These are phyloP conservation scores for Fomitiporia mediterranea DNA, from an alignment of 1,284 basidiomycete genomes.

Conservation along the genomic window DNA sequence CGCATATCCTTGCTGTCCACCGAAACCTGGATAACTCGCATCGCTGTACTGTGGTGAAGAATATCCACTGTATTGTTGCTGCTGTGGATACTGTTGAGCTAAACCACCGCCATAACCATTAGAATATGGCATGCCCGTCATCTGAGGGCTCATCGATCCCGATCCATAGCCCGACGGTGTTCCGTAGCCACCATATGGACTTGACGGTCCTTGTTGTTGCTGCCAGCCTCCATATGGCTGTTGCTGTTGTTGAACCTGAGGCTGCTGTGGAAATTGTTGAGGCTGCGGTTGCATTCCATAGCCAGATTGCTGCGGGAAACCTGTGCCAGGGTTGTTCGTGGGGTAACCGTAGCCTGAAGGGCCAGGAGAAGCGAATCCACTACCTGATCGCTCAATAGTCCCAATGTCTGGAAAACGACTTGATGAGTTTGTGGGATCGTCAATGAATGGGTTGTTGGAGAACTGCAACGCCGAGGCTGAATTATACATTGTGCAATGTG, in stretches of 20 bases:
- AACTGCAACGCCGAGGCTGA: conserved; percentile 4
- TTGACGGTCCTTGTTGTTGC: conserved; percentile 21
- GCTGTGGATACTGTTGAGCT: conserved; percentile 24
- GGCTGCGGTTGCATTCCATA: conserved; percentile 22
- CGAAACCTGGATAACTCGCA: conserved; percentile 19
- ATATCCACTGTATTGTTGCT: conserved; percentile 26
- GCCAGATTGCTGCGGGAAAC: conserved; percentile 29
- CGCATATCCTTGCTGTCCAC: conserved; percentile 11
- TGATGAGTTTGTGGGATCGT: conserved; percentile 40
- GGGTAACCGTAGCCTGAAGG: conserved; percentile 17
- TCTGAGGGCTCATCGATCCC: conserved; percentile 34
- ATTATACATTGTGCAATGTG: conserved; percentile 15
- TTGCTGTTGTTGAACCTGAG: conserved; percentile 16
- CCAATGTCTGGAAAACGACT: conserved; percentile 50
- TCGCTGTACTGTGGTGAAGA: conserved; percentile 16
- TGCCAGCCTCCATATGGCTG: conserved; percentile 12
- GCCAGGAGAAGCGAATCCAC: conserved; percentile 13
- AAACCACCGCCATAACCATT: conserved; percentile 30
- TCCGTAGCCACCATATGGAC: conserved; percentile 33
- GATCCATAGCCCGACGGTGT: conserved; percentile 26
- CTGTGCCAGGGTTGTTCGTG: conserved; percentile 20
- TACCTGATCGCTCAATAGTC: conserved; percentile 12
- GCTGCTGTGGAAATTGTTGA: conserved; percentile 20
- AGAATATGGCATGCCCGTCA: conserved; percentile 28
- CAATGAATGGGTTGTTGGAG: conserved; percentile 55